phyloP scores from a whole-genome alignment of 2,329 filamentous ascomycete genomes.

The Graphilbum sp. region DNA sequence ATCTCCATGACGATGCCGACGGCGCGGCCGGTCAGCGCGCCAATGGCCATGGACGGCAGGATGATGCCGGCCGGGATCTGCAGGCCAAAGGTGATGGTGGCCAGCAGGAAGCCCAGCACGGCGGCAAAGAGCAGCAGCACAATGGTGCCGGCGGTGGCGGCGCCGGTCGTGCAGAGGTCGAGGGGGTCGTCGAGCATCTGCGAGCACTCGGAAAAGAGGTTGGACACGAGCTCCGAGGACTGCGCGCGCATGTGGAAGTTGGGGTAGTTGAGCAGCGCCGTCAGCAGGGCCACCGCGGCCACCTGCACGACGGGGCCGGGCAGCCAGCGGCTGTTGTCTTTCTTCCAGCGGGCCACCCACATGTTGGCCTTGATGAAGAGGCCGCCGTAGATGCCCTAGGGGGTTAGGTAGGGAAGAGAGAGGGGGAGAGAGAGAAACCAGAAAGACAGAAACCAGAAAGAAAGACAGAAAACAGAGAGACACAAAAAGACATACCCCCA shows the following conservation, averaged over 20 bases:
- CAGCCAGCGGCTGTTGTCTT: slow-evolving; percentile 39
- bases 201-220: slow-evolving; percentile 81
- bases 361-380: slow-evolving; percentile 94
- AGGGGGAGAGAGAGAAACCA: too few relatives aligned
- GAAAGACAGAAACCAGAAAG: neutral
- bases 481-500: slow-evolving; percentile 38
- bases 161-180: slow-evolving; percentile 75
- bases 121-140: slow-evolving; percentile 70
- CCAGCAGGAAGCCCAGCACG: slow-evolving; percentile 67
- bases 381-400: slow-evolving; percentile 72
- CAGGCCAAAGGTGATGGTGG: slow-evolving; percentile 79
- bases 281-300: slow-evolving; percentile 59
- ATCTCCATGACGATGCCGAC: slow-evolving; percentile 82
- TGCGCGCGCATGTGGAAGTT: slow-evolving; percentile 95
- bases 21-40: slow-evolving; percentile 76
- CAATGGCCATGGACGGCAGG: slow-evolving; percentile 89
- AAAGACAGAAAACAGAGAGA: neutral
- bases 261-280: slow-evolving; percentile 83
- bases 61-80: slow-evolving; percentile 93
- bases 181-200: slow-evolving; percentile 71
- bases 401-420: too few relatives aligned
- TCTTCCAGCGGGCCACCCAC: slow-evolving; percentile 67
- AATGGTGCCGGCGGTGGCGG: slow-evolving; percentile 67
- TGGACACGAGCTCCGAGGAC: slow-evolving; percentile 77
- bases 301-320: slow-evolving; percentile 69